Evolutionary conservation across 805 yeast species (phyloP), one percentile per base, ranked within the genome.

Genomic region (Zygoascus tannicola): DNA sequence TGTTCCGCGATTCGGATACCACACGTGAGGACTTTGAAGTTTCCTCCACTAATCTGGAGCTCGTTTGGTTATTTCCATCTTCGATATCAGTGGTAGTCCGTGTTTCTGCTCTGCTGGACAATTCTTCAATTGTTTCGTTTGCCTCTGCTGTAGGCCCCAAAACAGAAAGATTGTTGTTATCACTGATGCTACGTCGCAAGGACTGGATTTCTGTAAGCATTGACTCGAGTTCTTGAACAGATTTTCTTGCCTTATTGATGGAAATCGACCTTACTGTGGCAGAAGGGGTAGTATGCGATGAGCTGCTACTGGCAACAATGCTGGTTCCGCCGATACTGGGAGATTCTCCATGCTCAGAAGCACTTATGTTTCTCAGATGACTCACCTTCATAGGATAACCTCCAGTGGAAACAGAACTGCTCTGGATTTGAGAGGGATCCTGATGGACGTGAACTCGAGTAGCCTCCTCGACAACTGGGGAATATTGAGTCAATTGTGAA

Each of bases 401-500:
- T 8, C 30, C 30, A 14, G 35, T n/a, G n/a, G 15, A 8, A 5
- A 16, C 15, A 33, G 35, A 33, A 14, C 8, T 33, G 15, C 8
- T n/a, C 7, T 8, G n/a, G n/a, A 16, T 14, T 8, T 7, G 7
- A 33, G 35, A 33, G 15, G 35, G 30, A 21, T 35, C 38, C 12
- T n/a, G 40, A 10, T 22, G 14, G 22, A 52, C 41, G 20, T 41
- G 42, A 30, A 52, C 47, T 19, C 46, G 47, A 7, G 46, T 47
- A 18, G 50, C 51, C 21, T 52, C 50, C 35, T 50, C 56, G 10
- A 52, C 40, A 5, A 50, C 38, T 4, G 56, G 56, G 12, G 54
- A 50, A 36, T 52, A 52, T 36, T 52, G 50, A 14, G 54, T 48
- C 32, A 48, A 49, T 38, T 50, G 50, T 2, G 52, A 49, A 35